Percentiles rank a stretch among this genome's conserved stretches.
phyloP scores from a whole-genome alignment of 1,284 basidiomycete species.

The Cryptococcus deneoformans region DNA sequence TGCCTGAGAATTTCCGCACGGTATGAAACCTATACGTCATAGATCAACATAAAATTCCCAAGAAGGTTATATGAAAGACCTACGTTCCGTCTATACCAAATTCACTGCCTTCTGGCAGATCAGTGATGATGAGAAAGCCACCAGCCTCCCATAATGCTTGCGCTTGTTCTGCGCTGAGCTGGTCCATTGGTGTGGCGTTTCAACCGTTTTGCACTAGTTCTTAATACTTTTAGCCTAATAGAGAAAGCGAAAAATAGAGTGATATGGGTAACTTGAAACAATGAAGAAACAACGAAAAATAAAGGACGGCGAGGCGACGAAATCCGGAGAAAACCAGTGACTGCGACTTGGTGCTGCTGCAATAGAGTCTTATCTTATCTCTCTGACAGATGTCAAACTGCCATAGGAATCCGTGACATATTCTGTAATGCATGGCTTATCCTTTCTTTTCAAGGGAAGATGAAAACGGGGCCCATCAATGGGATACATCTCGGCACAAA shows the following conservation, averaged over 20 bases:
- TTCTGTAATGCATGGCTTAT: too few species aligned
- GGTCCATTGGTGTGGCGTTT: constrained; percentile 12
- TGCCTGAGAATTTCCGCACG: constrained; percentile 35
- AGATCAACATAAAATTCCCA: neutral
- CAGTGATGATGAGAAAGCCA: constrained; percentile 44
- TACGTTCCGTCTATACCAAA: constrained; percentile 48
- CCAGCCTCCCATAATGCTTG: constrained; percentile 45
- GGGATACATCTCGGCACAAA: too few species aligned
- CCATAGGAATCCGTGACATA: too few species aligned
- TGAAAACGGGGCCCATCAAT: too few species aligned
- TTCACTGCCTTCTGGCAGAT: constrained; percentile 40
- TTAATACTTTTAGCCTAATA: neutral
- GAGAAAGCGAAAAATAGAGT: neutral
- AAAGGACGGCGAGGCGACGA: too few species aligned
- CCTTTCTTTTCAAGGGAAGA: too few species aligned
- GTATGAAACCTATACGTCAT: constrained; percentile 29
- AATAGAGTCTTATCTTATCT: too few species aligned
- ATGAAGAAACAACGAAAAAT: too few species aligned
- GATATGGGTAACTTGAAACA: too few species aligned
- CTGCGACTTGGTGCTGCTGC: too few species aligned
- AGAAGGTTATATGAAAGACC: constrained; percentile 9
- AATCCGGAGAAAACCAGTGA: too few species aligned
- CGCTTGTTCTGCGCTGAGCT: constrained; percentile 40
- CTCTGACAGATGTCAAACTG: too few species aligned
- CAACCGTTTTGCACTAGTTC: neutral